These are phyloP conservation scores for Emmonsiellopsis sp. DNA, from an alignment of 2,329 filamentous ascomycete species.

Conservation along the genomic window DNA sequence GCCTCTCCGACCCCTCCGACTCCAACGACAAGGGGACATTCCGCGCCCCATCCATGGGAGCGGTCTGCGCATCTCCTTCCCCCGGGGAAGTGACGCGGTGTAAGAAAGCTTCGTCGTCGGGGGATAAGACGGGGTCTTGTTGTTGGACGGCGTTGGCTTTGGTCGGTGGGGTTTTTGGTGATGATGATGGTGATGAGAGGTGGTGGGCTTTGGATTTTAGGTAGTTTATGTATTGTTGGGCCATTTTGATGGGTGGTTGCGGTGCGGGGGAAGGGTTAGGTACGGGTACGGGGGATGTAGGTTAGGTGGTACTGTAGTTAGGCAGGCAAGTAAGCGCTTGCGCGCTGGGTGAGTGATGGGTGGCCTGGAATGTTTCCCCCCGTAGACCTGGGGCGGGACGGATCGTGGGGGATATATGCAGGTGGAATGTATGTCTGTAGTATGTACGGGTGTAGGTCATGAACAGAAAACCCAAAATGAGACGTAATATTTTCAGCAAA, in stretches of 20 bases:
- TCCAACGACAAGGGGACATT: constrained; percentile 43
- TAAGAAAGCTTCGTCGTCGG: constrained; percentile 53
- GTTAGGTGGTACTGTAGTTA: no score
- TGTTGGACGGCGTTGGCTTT: constrained; percentile 9
- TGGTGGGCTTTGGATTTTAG: constrained; percentile 30
- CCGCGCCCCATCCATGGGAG: constrained; percentile 36
- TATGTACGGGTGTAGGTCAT: no score
- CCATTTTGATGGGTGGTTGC: background rate
- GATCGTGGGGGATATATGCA: no score
- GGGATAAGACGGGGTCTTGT: constrained; percentile 42
- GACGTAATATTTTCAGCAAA: no score
- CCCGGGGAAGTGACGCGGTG: constrained; percentile 40
- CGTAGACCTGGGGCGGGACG: no score
- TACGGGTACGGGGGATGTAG: background rate
- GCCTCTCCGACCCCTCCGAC: constrained; percentile 34
- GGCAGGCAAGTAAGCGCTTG: no score
- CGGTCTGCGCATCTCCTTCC: constrained; percentile 33
- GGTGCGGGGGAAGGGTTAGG: background rate
- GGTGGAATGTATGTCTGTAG: no score
- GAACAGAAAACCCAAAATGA: no score
- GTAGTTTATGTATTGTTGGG: constrained; percentile 36
- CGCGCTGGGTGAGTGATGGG: no score
- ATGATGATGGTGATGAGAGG: no score
- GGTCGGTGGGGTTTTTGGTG: constrained; percentile 16
- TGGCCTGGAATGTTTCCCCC: no score